Conservation (phyloP, 2,329 filamentous ascomycete genomes). For the Colletotrichum spinosum region DNA sequence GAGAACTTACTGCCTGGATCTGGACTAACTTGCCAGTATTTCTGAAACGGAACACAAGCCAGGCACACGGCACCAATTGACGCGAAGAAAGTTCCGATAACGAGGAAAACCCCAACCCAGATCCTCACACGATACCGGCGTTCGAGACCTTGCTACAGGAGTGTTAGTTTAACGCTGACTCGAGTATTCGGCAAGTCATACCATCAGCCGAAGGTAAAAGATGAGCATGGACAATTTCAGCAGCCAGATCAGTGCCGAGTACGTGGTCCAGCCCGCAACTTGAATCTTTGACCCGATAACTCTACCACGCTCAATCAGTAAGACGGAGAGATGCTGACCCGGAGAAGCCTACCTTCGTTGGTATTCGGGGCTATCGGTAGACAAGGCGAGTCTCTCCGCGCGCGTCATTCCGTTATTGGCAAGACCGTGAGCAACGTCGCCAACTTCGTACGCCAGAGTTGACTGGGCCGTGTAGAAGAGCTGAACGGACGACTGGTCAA, state of each 20-base stretch:
- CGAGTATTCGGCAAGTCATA: conserved; percentile 14
- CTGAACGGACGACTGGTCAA: conserved; percentile 45
- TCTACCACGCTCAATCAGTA: conserved; percentile 42
- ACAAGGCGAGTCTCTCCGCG: conserved; percentile 57
- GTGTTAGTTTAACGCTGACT: neutral
- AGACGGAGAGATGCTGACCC: too few relatives aligned
- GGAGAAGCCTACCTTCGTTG: conserved; percentile 44
- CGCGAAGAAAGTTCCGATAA: conserved; percentile 61
- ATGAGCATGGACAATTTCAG: conserved; percentile 67
- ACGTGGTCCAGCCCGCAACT: conserved; percentile 66
- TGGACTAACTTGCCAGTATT: conserved; percentile 70
- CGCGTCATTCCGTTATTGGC: conserved; percentile 69
- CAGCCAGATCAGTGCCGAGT: conserved; percentile 64
- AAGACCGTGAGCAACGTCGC: conserved; percentile 60
- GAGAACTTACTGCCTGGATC: conserved; percentile 62
- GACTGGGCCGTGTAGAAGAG: conserved; percentile 63
- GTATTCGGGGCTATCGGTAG: conserved; percentile 58
- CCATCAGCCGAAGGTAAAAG: conserved; percentile 67
- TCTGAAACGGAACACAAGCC: conserved; percentile 63
- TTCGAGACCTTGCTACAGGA: conserved; percentile 49
- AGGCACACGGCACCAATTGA: conserved; percentile 62
- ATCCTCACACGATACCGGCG: conserved; percentile 57
- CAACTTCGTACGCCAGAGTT: conserved; percentile 62
- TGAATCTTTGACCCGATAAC: conserved; percentile 68
- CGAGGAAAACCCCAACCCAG: conserved; percentile 61